phyloP scores from a whole-genome alignment of 352 stramenopile genomes.

The Pythium pyrilobum region DNA sequence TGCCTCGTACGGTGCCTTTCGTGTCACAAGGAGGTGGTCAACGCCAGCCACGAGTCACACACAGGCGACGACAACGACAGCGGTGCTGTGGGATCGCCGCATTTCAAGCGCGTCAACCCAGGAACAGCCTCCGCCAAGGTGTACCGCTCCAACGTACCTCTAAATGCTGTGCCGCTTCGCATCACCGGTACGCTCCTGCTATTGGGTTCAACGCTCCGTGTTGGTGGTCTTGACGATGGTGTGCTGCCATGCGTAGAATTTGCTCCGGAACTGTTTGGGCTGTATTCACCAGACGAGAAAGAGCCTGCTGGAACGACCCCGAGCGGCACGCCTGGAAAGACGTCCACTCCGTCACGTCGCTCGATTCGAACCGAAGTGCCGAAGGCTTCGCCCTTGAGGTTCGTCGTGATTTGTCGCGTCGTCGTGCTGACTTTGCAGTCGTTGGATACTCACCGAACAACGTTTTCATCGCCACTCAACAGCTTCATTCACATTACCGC shows the following conservation, averaged over 20 bases:
- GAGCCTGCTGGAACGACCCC: not conserved
- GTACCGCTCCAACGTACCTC: slow-evolving; percentile 59
- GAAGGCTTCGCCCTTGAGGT: slow-evolving; percentile 16
- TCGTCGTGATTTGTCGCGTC: too few relatives aligned
- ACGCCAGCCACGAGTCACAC: slow-evolving; percentile 4
- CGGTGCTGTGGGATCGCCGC: slow-evolving; percentile 6
- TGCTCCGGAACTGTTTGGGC: not conserved
- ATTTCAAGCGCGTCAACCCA: slow-evolving; percentile 43
- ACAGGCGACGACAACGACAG: slow-evolving; percentile 21
- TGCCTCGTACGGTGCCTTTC: slow-evolving; percentile 65
- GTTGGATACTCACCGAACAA: too few relatives aligned
- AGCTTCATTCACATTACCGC: slow-evolving; percentile 37
- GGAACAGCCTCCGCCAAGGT: slow-evolving; percentile 42
- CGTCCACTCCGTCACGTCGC: not conserved
- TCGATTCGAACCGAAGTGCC: not conserved
- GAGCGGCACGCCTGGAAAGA: too few relatives aligned
- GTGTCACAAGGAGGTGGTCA: slow-evolving; percentile 59
- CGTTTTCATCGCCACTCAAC: too few relatives aligned
- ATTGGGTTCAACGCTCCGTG: too few relatives aligned
- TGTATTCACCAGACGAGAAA: not conserved
- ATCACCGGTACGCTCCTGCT: slow-evolving; percentile 3
- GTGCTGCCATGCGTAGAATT: not conserved
- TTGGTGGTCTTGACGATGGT: too few relatives aligned
- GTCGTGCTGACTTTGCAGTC: too few relatives aligned
- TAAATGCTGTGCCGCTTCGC: slow-evolving; percentile 31